Conservation (phyloP, 148 eudicot genomes). For the Beta vulgaris region DNA sequence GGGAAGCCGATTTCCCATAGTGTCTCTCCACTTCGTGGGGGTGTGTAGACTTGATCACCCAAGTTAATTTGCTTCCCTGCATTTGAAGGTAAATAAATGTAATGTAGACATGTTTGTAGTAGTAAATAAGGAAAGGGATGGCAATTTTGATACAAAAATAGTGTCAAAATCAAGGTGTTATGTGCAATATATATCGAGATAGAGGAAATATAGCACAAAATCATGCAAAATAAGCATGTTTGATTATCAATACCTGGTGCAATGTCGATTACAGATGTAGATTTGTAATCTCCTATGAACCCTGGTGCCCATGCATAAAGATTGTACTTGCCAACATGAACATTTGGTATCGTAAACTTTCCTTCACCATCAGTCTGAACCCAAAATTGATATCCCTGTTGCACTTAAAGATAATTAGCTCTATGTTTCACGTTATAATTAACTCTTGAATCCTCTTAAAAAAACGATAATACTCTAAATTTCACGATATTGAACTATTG, state of each 20-base stretch:
- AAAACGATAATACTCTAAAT: too few relatives aligned
- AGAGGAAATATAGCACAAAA: too few relatives aligned
- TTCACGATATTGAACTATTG: too few relatives aligned
- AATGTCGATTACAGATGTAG: conserved; percentile 23
- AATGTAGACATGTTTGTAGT: too few relatives aligned
- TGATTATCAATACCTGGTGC: conserved; percentile 37
- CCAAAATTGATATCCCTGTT: conserved; percentile 87
- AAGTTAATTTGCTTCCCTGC: conserved; percentile 36
- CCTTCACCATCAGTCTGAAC: conserved; percentile 41
- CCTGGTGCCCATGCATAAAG: conserved; percentile 61
- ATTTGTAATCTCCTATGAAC: conserved; percentile 51
- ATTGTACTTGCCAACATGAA: conserved; percentile 41
- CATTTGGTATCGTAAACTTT: conserved; percentile 34
- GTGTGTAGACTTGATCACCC: conserved; percentile 42
- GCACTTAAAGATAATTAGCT: neutral
- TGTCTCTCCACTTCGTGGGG: conserved; percentile 73
- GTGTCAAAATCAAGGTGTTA: too few relatives aligned
- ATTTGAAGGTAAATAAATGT: too few relatives aligned
- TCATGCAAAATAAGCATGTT: neutral
- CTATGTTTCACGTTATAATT: neutral
- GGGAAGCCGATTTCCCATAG: conserved; percentile 94
- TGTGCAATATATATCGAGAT: too few relatives aligned
- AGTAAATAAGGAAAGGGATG: too few relatives aligned
- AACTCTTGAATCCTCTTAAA: too few relatives aligned
- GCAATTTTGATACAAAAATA: too few relatives aligned